Evolutionary conservation across 83 land plant genomes (phyloP).

Genomic region (Isoetes engelmannii): DNA sequence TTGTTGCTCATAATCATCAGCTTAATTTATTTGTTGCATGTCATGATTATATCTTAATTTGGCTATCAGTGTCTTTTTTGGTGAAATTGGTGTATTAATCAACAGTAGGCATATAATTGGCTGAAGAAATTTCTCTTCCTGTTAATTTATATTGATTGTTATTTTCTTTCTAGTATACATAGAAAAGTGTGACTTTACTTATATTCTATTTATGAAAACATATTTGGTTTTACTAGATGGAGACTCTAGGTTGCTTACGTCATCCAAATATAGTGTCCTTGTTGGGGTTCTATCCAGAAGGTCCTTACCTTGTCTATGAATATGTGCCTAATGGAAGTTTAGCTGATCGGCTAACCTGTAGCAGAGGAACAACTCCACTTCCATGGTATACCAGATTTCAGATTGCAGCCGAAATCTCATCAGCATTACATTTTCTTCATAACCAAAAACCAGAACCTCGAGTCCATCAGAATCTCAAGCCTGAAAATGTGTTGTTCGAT

Average conservation of each 20-base stretch:
- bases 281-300: slow-evolving; percentile 57
- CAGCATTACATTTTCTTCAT: slow-evolving; percentile 54
- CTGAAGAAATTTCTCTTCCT: too few relatives aligned
- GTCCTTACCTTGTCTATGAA: slow-evolving; percentile 57
- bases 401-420: slow-evolving; percentile 56
- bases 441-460: slow-evolving; percentile 43
- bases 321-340: slow-evolving; percentile 59
- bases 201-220: too few relatives aligned
- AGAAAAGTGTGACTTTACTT: too few relatives aligned
- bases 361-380: slow-evolving; percentile 43
- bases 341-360: slow-evolving; percentile 50
- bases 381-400: slow-evolving; percentile 49
- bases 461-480: slow-evolving; percentile 71
- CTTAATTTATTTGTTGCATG: too few relatives aligned
- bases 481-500: slow-evolving; percentile 58
- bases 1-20: too few relatives aligned
- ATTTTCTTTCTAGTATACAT: too few relatives aligned
- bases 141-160: too few relatives aligned
- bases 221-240: slow-evolving; percentile 36
- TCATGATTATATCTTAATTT: too few relatives aligned
- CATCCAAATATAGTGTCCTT: slow-evolving; percentile 65
- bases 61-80: too few relatives aligned
- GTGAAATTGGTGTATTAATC: too few relatives aligned
- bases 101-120: too few relatives aligned
- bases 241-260: slow-evolving; percentile 43